A percentile compares a stretch with the other conserved stretches of the same genome.
These are phyloP conservation scores for Phalaenopsis hybrid DNA, from an alignment of 116 monocot species.

Conservation along the genomic window DNA sequence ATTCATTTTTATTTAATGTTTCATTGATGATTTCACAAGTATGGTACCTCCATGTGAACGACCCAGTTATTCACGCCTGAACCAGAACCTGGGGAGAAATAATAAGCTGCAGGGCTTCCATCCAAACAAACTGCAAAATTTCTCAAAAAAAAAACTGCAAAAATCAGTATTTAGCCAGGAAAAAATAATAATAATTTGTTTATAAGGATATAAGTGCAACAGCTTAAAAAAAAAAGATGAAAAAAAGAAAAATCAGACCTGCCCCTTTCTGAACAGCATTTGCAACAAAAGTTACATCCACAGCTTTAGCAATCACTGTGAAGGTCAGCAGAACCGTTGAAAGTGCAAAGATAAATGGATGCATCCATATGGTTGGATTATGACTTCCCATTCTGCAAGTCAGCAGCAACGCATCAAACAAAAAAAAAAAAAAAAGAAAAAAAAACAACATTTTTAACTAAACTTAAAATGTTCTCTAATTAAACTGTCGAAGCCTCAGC, in stretches of 20 bases:
- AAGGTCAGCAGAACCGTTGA: slow-evolving; percentile 16
- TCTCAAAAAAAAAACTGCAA: slow-evolving; percentile 1
- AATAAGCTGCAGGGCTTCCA: slow-evolving; percentile 87
- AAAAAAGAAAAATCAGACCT: slow-evolving; percentile 25
- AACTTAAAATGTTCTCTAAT: background rate
- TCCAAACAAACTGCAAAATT: slow-evolving; percentile 72
- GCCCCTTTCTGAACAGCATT: slow-evolving; percentile 80
- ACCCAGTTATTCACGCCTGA: slow-evolving; percentile 78
- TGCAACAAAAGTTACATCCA: slow-evolving; percentile 56
- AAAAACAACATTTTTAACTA: background rate
- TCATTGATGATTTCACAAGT: background rate
- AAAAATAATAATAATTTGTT: background rate
- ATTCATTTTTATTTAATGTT: background rate
- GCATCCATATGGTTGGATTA: slow-evolving; percentile 15
- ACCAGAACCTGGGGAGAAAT: slow-evolving; percentile 79
- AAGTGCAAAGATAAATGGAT: slow-evolving; percentile 17
- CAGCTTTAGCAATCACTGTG: slow-evolving; percentile 30
- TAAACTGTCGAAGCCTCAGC: background rate
- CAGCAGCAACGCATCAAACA: slow-evolving; percentile 17
- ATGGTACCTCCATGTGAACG: slow-evolving; percentile 67
- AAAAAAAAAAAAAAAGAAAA: background rate
- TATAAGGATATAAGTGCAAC: background rate
- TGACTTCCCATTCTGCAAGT: slow-evolving; percentile 34
- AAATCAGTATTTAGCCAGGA: background rate
- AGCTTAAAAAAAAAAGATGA: no score